Base-by-base conservation (phyloP, 2,329 filamentous ascomycete genomes). In the Nigrospora sphaerica region DNA sequence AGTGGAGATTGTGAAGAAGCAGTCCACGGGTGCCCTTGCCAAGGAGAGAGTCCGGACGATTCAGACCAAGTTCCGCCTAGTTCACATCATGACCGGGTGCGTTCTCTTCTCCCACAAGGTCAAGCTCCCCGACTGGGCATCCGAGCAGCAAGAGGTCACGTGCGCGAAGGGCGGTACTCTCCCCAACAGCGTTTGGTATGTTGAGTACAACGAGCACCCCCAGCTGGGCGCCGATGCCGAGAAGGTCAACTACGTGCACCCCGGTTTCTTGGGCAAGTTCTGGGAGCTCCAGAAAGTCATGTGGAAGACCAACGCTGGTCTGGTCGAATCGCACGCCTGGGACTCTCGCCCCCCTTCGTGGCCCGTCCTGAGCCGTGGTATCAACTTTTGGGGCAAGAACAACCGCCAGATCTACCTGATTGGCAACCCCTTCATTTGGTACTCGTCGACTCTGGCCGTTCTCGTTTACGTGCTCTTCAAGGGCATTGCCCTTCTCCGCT, bases 321-420 rank as follows among this genome's bases (percentile, higher is more conserved):
- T 98, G 42, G 88, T 93, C 23, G 93, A 98, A 61, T 95, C 91
- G 16, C 93, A 98, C 63, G 89, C 91, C 44, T 98, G 95, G 93
- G 93, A 98, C 65, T 97, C 93, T 40, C 87, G 93, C 39, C 93
- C 93, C 32, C 81, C 83, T 32, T 92, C 90, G 7, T 98, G 93
- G 93, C 93, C 93, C 18, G 80, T 95, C 47, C 81, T 98, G 44
- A 81, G 81, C 55, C 88, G 93, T 52, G 93, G 93, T 59, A 98
- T 98, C 77, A 98, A 98, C 74, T 98, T 98, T 77, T 98, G 93
- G 93, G 90, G 92, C 54, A 90, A 86, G 60, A 79, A 96, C 60
- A 78, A 95, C 66, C 88, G 90, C 50, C 93, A 98, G 65, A 90
- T 98, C 57, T 98, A 98, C 67, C 83, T 98, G 17, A 84, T 96